Percentiles rank a stretch among this genome's conserved stretches.
Conservation (phyloP, 2,329 filamentous ascomycete genomes). For the Amylocarpus encephaloides region DNA sequence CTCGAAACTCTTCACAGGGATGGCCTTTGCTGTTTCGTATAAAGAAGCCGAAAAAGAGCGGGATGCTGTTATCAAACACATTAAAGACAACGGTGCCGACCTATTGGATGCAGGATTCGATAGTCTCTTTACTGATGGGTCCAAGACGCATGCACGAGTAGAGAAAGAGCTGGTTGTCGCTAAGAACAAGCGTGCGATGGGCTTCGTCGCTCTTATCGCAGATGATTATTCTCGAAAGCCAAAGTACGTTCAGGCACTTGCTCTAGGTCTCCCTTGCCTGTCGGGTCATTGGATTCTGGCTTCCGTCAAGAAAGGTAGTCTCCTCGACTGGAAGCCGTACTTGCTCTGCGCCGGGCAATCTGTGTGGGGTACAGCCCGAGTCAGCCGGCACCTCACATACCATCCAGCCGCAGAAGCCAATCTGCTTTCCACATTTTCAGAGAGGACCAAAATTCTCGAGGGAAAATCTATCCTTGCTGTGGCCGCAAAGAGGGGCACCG, state of each 20-base stretch:
- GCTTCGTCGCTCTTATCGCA: constrained; percentile 81
- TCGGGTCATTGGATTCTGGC: constrained; percentile 74
- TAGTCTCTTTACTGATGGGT: constrained; percentile 56
- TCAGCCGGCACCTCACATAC: constrained; percentile 62
- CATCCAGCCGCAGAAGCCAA: constrained; percentile 45
- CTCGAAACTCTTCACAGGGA: constrained; percentile 60
- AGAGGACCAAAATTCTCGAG: constrained; percentile 57
- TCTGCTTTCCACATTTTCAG: constrained; percentile 50
- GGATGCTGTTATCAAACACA: constrained; percentile 55
- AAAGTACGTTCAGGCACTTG: constrained; percentile 93
- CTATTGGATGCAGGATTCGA: constrained; percentile 73
- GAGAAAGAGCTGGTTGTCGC: constrained; percentile 43
- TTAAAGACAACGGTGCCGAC: constrained; percentile 64
- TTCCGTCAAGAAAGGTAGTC: constrained; percentile 53
- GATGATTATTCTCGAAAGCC: constrained; percentile 78
- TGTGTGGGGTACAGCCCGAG: constrained; percentile 66
- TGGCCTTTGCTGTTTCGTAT: constrained; percentile 85
- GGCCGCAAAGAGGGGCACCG: constrained; percentile 54
- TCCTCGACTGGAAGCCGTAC: constrained; percentile 74
- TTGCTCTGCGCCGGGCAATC: constrained; percentile 82
- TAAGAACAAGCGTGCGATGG: constrained; percentile 46
- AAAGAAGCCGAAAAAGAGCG: constrained; percentile 45
- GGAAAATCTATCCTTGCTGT: constrained; percentile 66
- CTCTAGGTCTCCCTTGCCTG: constrained; percentile 80
- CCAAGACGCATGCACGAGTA: constrained; percentile 9